Evolutionary conservation across 2,329 filamentous ascomycete genomes (phyloP).

Genomic region (Aspergillus eucalypticola): DNA sequence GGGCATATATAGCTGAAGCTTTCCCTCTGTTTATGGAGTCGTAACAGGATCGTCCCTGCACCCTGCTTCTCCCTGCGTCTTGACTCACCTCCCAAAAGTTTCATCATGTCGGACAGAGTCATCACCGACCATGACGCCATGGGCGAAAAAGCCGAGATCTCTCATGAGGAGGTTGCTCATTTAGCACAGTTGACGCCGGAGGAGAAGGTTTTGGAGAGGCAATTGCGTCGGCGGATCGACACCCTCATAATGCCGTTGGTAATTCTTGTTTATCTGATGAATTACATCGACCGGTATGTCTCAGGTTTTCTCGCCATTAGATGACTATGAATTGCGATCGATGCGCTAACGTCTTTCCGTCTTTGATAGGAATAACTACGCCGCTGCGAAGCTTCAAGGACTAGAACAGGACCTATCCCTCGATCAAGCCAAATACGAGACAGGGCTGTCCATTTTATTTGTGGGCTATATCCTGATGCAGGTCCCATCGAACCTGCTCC

Average conservation of each 20-base stretch:
- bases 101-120: slow-evolving; percentile 7
- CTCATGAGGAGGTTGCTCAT: slow-evolving; percentile 39
- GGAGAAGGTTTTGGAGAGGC: slow-evolving; percentile 40
- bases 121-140: slow-evolving; percentile 19
- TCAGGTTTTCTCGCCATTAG: background rate
- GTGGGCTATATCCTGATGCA: slow-evolving; percentile 49
- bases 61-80: background rate
- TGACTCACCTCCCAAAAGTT: background rate
- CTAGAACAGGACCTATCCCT: slow-evolving; percentile 42
- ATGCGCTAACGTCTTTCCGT: background rate
- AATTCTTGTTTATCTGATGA: slow-evolving; percentile 47
- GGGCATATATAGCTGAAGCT: background rate
- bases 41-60: background rate
- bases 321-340: too few relatives aligned
- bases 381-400: slow-evolving; percentile 47
- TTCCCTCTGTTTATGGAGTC: background rate
- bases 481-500: slow-evolving; percentile 50
- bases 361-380: slow-evolving; percentile 46
- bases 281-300: slow-evolving; percentile 46
- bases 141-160: slow-evolving; percentile 21
- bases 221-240: slow-evolving; percentile 42
- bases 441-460: slow-evolving; percentile 46
- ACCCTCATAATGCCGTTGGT: slow-evolving; percentile 43
- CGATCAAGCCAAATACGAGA: slow-evolving; percentile 40
- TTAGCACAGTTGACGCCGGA: slow-evolving; percentile 28